These are phyloP conservation scores for Phalaenopsis aphrodite DNA, from an alignment of 106 monocot genomes.

Conservation along the genomic window DNA sequence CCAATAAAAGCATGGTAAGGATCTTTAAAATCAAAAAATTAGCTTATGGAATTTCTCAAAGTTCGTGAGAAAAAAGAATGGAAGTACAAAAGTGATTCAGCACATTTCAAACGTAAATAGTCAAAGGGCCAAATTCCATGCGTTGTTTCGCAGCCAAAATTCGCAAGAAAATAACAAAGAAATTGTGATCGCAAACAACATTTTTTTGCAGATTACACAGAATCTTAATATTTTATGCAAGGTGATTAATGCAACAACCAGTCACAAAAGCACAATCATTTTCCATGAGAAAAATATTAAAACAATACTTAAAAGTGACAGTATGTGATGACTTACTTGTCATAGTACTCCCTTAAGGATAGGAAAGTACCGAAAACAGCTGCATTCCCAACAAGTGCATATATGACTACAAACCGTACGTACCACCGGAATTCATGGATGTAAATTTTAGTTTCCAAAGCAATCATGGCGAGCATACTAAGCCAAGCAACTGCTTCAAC, in stretches of 20 bases:
- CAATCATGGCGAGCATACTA: constrained; percentile 55
- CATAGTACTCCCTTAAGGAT: constrained; percentile 51
- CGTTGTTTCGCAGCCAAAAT: not conserved
- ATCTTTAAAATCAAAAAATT: not conserved
- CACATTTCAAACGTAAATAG: not conserved
- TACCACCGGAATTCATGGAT: constrained; percentile 88
- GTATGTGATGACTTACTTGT: constrained; percentile 35
- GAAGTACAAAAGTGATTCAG: not conserved
- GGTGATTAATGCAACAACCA: not conserved
- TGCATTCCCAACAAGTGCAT: constrained; percentile 62
- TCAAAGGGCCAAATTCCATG: not conserved
- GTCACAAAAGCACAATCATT: not conserved
- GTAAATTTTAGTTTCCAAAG: constrained; percentile 74
- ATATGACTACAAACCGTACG: constrained; percentile 67
- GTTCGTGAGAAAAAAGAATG: no score
- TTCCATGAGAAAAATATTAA: not conserved
- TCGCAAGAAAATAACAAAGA: not conserved
- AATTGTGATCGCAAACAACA: not conserved
- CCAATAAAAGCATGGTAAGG: not conserved
- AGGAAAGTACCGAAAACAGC: constrained; percentile 61
- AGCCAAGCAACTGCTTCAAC: constrained; percentile 59
- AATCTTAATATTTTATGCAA: not conserved
- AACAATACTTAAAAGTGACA: not conserved
- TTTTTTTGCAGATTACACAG: not conserved
- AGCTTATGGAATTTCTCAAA: not conserved